Evolutionary conservation across 2,329 filamentous ascomycete species (phyloP).

Genomic region (Alternaria conjuncta): DNA sequence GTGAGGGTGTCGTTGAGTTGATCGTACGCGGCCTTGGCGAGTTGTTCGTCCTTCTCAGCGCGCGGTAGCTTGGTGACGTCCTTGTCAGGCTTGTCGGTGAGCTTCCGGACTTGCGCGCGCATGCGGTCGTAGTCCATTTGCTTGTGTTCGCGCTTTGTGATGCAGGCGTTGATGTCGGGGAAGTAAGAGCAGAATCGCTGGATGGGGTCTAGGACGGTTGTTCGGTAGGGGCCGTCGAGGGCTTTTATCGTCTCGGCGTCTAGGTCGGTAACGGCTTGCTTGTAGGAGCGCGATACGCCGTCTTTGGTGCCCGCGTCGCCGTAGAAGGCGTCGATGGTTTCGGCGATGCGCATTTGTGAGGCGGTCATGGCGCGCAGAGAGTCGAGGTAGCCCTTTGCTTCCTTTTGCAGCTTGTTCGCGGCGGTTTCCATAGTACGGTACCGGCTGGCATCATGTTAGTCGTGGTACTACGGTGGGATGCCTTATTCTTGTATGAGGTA

Average conservation of each 20-base stretch:
- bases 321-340: conserved; percentile 99
- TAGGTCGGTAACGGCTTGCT: conserved; percentile 96
- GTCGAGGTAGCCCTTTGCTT: conserved; percentile 97
- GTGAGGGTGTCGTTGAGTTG: conserved; percentile 96
- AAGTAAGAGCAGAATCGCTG: conserved; percentile 97
- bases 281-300: conserved; percentile 95
- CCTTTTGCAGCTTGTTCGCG: conserved; percentile 89
- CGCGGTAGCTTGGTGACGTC: conserved; percentile 95
- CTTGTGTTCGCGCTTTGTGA: conserved; percentile 99
- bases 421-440: conserved; percentile 98
- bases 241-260: conserved; percentile 99
- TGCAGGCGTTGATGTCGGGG: conserved; percentile 98
- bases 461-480: conserved; percentile 1
- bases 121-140: conserved; percentile 97
- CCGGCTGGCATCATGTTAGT: conserved; percentile 63
- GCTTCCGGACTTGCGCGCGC: conserved; percentile 93
- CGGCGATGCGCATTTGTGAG: conserved; percentile 98
- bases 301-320: conserved; percentile 94
- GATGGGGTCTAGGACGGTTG: conserved; percentile 94
- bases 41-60: conserved; percentile 94
- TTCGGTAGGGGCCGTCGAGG: conserved; percentile 91
- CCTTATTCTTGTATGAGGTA: not conserved
- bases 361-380: conserved; percentile 98
- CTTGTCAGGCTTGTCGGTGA: conserved; percentile 98
- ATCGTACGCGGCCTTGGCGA: conserved; percentile 92